These are phyloP conservation scores for Dactylonectria macrodidyma DNA, from an alignment of 2,329 filamentous ascomycete species.

Conservation along the genomic window DNA sequence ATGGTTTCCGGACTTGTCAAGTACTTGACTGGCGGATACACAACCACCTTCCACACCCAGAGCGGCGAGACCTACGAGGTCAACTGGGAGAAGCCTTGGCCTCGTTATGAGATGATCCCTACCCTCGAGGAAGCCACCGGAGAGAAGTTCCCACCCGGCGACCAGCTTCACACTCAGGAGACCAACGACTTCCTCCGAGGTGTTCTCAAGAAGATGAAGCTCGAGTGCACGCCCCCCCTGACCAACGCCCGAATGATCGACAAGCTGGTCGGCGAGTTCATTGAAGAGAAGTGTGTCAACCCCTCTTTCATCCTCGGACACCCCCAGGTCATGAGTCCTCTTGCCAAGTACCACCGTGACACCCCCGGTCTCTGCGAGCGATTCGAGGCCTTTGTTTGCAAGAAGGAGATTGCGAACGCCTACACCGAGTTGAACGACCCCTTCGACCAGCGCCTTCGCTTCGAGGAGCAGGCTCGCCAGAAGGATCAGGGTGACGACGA, in stretches of 20 bases:
- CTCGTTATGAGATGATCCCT: slow-evolving; percentile 91
- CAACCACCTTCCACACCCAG: slow-evolving; percentile 89
- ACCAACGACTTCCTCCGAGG: slow-evolving; percentile 89
- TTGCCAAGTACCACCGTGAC: slow-evolving; percentile 94
- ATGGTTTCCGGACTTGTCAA: slow-evolving; percentile 92
- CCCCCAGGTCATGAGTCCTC: slow-evolving; percentile 82
- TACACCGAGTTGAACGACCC: slow-evolving; percentile 96
- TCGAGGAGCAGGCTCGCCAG: slow-evolving; percentile 93
- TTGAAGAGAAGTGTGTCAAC: slow-evolving; percentile 94
- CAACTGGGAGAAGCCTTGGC: slow-evolving; percentile 97
- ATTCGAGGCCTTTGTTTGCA: slow-evolving; percentile 91
- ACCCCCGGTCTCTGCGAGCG: slow-evolving; percentile 92
- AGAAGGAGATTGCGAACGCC: slow-evolving; percentile 90
- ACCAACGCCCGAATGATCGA: slow-evolving; percentile 98
- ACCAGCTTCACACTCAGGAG: slow-evolving; percentile 91
- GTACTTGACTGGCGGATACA: slow-evolving; percentile 86
- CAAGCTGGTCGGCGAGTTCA: slow-evolving; percentile 93
- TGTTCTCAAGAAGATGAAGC: slow-evolving; percentile 88
- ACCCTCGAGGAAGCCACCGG: slow-evolving; percentile 88
- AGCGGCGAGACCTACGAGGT: slow-evolving; percentile 89
- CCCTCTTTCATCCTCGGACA: slow-evolving; percentile 81
- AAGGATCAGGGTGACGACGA: slow-evolving; percentile 98
- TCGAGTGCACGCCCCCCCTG: slow-evolving; percentile 90
- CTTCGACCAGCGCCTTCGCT: slow-evolving; percentile 89
- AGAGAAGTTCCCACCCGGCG: slow-evolving; percentile 92